phyloP scores from a whole-genome alignment of 805 yeast species.

The Starmerella khaoyaiensis region DNA sequence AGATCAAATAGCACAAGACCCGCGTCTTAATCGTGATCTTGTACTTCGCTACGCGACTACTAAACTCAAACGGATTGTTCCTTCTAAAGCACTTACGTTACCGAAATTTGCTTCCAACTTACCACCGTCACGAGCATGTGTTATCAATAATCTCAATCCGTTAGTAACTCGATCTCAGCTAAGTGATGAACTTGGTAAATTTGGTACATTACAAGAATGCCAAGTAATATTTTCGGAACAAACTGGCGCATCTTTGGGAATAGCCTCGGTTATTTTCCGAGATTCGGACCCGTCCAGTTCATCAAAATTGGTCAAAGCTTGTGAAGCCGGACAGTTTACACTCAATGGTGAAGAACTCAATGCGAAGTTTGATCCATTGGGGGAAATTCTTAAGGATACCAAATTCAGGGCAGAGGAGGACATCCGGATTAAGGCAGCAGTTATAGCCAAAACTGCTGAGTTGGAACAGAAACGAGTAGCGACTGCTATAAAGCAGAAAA shows the following conservation, averaged over 20 bases:
- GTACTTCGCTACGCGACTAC: neutral
- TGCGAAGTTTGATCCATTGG: too few relatives aligned
- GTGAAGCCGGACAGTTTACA: neutral
- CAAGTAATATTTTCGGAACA: slow-evolving; percentile 3
- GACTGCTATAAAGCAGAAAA: too few relatives aligned
- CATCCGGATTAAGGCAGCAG: neutral
- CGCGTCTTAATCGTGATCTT: slow-evolving; percentile 1
- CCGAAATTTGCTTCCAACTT: slow-evolving; percentile 5
- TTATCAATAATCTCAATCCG: slow-evolving; percentile 5
- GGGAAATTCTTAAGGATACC: too few relatives aligned
- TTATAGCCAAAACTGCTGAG: too few relatives aligned
- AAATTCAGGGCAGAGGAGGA: neutral
- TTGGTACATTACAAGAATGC: slow-evolving; percentile 7
- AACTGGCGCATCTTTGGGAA: slow-evolving; percentile 16
- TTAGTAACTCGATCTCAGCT: slow-evolving; percentile 9
- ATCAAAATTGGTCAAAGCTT: neutral
- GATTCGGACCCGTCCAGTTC: neutral
- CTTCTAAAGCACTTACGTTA: slow-evolving; percentile 1
- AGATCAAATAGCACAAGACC: slow-evolving; percentile 4
- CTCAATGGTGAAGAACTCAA: too few relatives aligned
- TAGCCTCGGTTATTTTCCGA: slow-evolving; percentile 8
- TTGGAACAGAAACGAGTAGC: too few relatives aligned
- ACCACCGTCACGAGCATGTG: slow-evolving; percentile 1
- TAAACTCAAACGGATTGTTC: slow-evolving; percentile 1
- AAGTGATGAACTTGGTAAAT: slow-evolving; percentile 1